These are phyloP conservation scores for Psilocybe cyanescens DNA, from an alignment of 768 basidiomycete genomes.

Conservation along the genomic window DNA sequence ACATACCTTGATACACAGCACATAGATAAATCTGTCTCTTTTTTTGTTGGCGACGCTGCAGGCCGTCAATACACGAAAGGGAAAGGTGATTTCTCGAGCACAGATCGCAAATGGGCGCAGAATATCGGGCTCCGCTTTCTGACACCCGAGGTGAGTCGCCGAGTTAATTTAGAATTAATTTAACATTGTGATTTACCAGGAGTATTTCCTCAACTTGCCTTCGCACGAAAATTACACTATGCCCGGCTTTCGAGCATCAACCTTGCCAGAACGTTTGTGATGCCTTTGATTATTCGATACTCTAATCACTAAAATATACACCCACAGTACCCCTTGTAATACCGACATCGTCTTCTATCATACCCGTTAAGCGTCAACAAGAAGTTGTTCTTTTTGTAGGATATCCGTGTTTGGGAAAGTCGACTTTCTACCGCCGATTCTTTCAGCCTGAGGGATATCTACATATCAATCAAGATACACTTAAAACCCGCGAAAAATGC, in stretches of 20 bases:
- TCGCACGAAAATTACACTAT: slow-evolving; percentile 49
- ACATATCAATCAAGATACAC: slow-evolving; percentile 87
- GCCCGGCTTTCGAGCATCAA: slow-evolving; percentile 70
- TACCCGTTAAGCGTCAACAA: slow-evolving; percentile 40
- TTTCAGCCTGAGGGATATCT: slow-evolving; percentile 72
- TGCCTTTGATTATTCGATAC: neutral
- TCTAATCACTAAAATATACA: neutral
- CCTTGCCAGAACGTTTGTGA: slow-evolving; percentile 39
- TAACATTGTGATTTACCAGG: slow-evolving; percentile 46
- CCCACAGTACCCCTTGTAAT: slow-evolving; percentile 51
- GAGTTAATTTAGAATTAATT: neutral
- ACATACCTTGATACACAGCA: neutral
- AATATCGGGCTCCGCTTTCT: slow-evolving; percentile 76
- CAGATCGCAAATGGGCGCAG: slow-evolving; percentile 85
- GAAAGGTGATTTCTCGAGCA: slow-evolving; percentile 73
- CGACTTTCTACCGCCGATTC: slow-evolving; percentile 72
- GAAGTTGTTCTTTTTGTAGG: slow-evolving; percentile 58
- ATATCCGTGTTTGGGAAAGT: slow-evolving; percentile 73
- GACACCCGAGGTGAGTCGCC: slow-evolving; percentile 75
- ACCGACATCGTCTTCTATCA: slow-evolving; percentile 52
- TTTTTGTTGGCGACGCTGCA: slow-evolving; percentile 91
- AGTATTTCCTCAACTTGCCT: slow-evolving; percentile 71
- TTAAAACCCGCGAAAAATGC: slow-evolving; percentile 79
- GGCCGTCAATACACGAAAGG: slow-evolving; percentile 57
- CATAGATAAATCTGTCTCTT: slow-evolving; percentile 66